Evolutionary conservation across 768 basidiomycete species (phyloP).

Genomic region (Aureoboletus auriporus): DNA sequence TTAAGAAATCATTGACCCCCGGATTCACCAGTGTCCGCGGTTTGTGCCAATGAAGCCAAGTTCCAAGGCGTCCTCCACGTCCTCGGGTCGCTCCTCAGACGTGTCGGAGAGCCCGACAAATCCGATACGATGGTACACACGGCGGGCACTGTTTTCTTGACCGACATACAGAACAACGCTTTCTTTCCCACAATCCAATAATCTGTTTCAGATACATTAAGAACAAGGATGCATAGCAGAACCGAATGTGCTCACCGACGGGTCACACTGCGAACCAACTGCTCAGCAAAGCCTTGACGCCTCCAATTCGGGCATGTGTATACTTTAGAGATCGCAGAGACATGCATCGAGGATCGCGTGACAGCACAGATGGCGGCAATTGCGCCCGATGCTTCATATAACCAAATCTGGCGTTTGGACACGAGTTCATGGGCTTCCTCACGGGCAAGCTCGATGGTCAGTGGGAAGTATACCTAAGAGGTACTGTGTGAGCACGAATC

Average conservation of each 20-base stretch:
- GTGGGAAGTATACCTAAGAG: constrained; percentile 43
- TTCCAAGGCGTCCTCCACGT: constrained; percentile 48
- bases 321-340: constrained; percentile 57
- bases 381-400: constrained; percentile 41
- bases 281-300: constrained; percentile 46
- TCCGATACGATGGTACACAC: constrained; percentile 52
- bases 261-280: constrained; percentile 46
- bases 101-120: constrained; percentile 44
- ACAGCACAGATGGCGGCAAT: constrained; percentile 52
- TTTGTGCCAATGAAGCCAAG: constrained; percentile 46
- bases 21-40: constrained; percentile 50
- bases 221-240: background rate
- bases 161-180: constrained; percentile 54
- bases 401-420: constrained; percentile 46
- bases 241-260: constrained; percentile 30
- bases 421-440: constrained; percentile 47
- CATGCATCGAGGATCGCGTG: constrained; percentile 46
- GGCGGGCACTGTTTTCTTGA: constrained; percentile 45
- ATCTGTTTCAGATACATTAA: constrained; percentile 18
- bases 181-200: constrained; percentile 42
- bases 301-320: constrained; percentile 47
- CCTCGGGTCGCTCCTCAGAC: constrained; percentile 30
- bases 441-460: constrained; percentile 36
- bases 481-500: constrained; percentile 3
- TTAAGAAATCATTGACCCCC: no score